Conservation (phyloP, 2,329 filamentous ascomycete genomes). For the Penicillium sp. region DNA sequence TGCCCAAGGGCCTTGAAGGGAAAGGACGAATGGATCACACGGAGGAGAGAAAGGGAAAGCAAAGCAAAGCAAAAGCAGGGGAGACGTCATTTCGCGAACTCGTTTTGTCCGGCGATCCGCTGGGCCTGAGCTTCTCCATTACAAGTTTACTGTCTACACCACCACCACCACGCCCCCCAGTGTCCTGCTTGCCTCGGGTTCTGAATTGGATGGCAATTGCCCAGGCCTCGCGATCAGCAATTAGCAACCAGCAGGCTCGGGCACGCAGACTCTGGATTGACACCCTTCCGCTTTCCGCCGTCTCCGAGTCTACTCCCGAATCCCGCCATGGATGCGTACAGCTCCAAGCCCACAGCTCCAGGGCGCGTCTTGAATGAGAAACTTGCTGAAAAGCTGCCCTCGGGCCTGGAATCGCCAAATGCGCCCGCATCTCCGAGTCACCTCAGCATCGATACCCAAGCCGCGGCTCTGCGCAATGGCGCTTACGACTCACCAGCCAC, state of each 20-base stretch:
- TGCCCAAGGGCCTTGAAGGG: neutral
- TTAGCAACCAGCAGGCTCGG: neutral
- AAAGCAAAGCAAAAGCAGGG: constrained; percentile 15
- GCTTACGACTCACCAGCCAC: constrained; percentile 25
- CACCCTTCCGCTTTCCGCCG: constrained; percentile 21
- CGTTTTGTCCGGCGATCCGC: constrained; percentile 11
- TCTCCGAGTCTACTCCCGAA: constrained; percentile 11
- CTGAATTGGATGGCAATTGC: neutral
- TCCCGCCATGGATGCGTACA: constrained; percentile 22
- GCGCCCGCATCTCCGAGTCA: constrained; percentile 1
- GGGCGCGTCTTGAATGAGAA: constrained; percentile 26
- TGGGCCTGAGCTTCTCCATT: too few relatives aligned
- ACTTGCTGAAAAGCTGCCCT: constrained; percentile 25
- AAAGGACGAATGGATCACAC: neutral
- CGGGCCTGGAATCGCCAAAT: constrained; percentile 14
- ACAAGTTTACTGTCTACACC: too few relatives aligned
- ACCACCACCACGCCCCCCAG: constrained; percentile 3
- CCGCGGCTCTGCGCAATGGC: constrained; percentile 23
- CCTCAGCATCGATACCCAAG: constrained; percentile 26
- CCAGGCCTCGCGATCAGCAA: neutral
- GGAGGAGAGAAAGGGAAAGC: neutral
- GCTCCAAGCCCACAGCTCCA: constrained; percentile 23
- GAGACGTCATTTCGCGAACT: constrained; percentile 33
- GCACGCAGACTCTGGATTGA: constrained; percentile 30
- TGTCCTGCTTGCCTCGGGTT: neutral